Conservation (phyloP, 257 asterid species). For the Forsythia suspensa region DNA sequence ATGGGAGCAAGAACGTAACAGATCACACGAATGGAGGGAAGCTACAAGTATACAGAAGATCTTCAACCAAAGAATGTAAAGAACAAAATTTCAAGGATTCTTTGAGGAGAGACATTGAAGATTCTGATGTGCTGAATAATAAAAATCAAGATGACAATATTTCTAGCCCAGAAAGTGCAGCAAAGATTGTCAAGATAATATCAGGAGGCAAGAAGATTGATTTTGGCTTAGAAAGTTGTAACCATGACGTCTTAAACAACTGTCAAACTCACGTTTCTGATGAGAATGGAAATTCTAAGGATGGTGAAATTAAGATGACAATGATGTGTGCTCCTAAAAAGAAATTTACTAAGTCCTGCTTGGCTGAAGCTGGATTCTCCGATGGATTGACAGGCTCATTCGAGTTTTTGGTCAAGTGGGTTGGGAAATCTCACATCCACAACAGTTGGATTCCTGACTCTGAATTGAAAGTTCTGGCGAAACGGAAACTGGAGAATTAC, state of each 20-base stretch:
- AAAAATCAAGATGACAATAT: constrained; percentile 35
- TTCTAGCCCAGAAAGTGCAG: constrained; percentile 26
- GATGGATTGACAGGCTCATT: constrained; percentile 30
- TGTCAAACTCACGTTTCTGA: constrained; percentile 27
- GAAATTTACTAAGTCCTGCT: constrained; percentile 38
- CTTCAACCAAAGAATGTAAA: constrained; percentile 53
- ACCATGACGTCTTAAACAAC: constrained; percentile 27
- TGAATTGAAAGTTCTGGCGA: constrained; percentile 76
- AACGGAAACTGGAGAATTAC: constrained; percentile 89
- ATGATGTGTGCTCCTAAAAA: constrained; percentile 27
- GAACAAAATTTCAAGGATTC: constrained; percentile 43
- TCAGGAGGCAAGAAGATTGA: constrained; percentile 22
- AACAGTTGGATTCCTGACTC: constrained; percentile 87
- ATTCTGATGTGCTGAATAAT: constrained; percentile 29
- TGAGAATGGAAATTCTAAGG: constrained; percentile 37
- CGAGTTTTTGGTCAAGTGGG: constrained; percentile 96
- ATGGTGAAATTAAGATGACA: constrained; percentile 19
- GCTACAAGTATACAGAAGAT: constrained; percentile 68
- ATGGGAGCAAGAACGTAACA: constrained; percentile 36
- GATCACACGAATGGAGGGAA: constrained; percentile 37
- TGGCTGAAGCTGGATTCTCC: constrained; percentile 37
- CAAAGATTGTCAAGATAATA: constrained; percentile 26
- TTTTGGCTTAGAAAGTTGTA: constrained; percentile 20
- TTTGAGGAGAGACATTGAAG: constrained; percentile 28
- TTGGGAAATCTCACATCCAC: constrained; percentile 86